Evolutionary conservation across 306 rosid species (phyloP).

Genomic region (Corylus avellana): DNA sequence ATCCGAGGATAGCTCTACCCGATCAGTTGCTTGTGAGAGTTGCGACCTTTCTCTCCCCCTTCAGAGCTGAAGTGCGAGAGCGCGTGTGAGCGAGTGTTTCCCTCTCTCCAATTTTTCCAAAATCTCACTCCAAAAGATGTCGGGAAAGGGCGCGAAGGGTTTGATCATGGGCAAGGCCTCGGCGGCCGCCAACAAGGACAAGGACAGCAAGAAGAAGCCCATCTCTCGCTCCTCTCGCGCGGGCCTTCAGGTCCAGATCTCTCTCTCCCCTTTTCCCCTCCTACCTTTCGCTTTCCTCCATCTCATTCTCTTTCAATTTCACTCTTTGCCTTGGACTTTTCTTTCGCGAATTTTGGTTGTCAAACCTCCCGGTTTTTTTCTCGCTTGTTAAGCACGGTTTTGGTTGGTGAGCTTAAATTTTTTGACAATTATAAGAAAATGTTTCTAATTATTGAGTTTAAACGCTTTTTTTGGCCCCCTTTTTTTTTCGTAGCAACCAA

Average conservation of each 20-base stretch:
- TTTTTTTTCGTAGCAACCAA: not conserved
- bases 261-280: not conserved
- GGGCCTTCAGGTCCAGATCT: conserved; percentile 73
- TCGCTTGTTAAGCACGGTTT: not conserved
- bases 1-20: not conserved
- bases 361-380: not conserved
- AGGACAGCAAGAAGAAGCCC: conserved; percentile 77
- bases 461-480: not conserved
- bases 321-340: not conserved
- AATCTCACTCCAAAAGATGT: conserved; percentile 43
- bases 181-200: conserved; percentile 55
- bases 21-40: not conserved
- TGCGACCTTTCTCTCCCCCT: not conserved
- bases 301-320: not conserved
- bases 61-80: not conserved
- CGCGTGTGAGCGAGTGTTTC: not conserved
- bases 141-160: conserved; percentile 86
- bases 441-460: too few species aligned
- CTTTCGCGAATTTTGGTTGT: not conserved
- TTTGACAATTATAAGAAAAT: not conserved
- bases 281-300: not conserved
- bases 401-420: not conserved
- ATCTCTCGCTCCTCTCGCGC: conserved; percentile 82
- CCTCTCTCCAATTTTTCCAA: not conserved
- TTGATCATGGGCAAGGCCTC: conserved; percentile 61